Conservation (phyloP, 306 rosid species). For the Dryas alaskensis region DNA sequence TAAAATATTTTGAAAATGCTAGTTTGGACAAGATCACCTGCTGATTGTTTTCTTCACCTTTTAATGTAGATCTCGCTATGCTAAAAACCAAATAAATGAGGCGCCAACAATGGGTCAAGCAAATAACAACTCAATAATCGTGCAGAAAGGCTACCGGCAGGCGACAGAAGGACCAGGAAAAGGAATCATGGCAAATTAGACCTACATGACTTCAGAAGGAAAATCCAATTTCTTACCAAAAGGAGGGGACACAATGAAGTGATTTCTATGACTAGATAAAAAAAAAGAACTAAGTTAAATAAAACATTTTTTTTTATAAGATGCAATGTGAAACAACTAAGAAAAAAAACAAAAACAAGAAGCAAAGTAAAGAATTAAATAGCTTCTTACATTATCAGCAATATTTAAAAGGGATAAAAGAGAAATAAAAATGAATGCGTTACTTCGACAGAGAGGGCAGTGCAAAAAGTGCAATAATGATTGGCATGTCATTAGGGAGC, state of each 20-base stretch:
- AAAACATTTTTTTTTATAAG: neutral
- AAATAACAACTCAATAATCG: neutral
- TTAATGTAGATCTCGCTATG: neutral
- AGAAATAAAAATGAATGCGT: slow-evolving; percentile 15
- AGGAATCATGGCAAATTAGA: neutral
- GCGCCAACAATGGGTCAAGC: neutral
- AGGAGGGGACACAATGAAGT: neutral
- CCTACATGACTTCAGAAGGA: neutral
- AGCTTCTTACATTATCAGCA: slow-evolving; percentile 1
- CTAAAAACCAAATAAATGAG: neutral
- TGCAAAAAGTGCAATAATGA: neutral
- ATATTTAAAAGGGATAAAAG: neutral
- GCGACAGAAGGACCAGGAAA: neutral
- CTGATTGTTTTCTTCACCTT: neutral
- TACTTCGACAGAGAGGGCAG: neutral
- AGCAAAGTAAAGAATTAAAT: slow-evolving; percentile 5
- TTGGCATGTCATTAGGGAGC: neutral
- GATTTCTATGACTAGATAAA: neutral
- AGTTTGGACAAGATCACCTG: neutral
- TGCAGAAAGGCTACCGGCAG: neutral
- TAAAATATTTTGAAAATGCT: neutral
- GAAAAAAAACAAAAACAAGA: neutral
- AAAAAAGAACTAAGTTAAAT: neutral
- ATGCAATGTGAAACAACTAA: too few relatives aligned
- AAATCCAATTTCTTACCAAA: neutral